Percentiles rank a stretch among this genome's conserved stretches.
These are phyloP conservation scores for Lachnellula cervina DNA, from an alignment of 2,329 filamentous ascomycete species.

Conservation along the genomic window DNA sequence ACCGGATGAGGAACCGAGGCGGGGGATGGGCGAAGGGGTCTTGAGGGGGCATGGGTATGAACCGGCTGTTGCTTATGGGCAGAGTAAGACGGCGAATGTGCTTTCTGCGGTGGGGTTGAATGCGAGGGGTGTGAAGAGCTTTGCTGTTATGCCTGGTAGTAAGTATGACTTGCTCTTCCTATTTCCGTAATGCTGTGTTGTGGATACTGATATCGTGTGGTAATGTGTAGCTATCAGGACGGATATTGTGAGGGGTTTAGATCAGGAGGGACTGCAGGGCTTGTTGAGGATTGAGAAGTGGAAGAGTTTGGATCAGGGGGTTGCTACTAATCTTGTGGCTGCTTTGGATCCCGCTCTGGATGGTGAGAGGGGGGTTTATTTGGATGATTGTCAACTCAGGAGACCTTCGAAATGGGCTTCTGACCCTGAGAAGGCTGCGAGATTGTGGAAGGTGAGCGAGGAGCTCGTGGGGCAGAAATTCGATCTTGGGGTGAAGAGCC, in stretches of 20 bases:
- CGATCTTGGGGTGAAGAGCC: neutral
- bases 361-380: slow-evolving; percentile 11
- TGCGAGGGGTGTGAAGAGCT: slow-evolving; percentile 7
- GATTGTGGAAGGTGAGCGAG: slow-evolving; percentile 18
- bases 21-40: slow-evolving; percentile 6
- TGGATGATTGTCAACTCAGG: slow-evolving; percentile 16
- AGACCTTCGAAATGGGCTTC: slow-evolving; percentile 13
- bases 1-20: slow-evolving; percentile 9
- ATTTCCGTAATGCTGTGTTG: neutral
- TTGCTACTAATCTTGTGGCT: slow-evolving; percentile 17
- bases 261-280: slow-evolving; percentile 2
- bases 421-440: slow-evolving; percentile 14
- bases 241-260: slow-evolving; percentile 5
- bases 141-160: slow-evolving; percentile 21
- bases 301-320: slow-evolving; percentile 18
- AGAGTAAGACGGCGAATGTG: slow-evolving; percentile 43
- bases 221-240: slow-evolving; percentile 12
- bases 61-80: slow-evolving; percentile 35
- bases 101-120: slow-evolving; percentile 17
- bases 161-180: neutral
- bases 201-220: neutral
- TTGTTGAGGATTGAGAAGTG: slow-evolving; percentile 3
- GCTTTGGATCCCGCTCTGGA: slow-evolving; percentile 15
- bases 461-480: slow-evolving; percentile 13
- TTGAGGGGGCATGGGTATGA: slow-evolving; percentile 15